Conservation (phyloP, 1,139 yeast species). For the Hemisphaericaspora xylanilytica region DNA sequence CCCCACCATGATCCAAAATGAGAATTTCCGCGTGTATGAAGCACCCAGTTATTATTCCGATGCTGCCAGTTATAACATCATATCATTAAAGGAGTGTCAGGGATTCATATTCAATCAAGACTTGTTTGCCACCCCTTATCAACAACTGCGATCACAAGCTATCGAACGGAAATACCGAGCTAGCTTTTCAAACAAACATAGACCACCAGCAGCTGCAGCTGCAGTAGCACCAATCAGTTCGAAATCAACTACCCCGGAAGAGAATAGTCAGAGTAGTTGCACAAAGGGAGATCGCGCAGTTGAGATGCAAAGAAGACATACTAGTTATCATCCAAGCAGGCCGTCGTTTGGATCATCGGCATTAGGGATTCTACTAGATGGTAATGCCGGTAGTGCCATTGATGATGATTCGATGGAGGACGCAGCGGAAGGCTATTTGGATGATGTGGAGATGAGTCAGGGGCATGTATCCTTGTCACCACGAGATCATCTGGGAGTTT, state of each 20-base stretch:
- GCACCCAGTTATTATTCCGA: constrained; percentile 29
- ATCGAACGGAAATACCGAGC: constrained; percentile 33
- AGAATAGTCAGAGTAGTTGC: neutral
- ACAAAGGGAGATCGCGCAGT: neutral
- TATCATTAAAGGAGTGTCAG: constrained; percentile 61
- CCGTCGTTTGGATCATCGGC: constrained; percentile 22
- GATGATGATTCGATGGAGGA: constrained; percentile 13
- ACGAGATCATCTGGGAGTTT: constrained; percentile 1
- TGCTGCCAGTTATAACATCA: constrained; percentile 34
- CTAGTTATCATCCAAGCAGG: constrained; percentile 30
- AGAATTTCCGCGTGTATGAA: constrained; percentile 59
- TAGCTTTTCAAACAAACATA: constrained; percentile 3
- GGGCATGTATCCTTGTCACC: neutral
- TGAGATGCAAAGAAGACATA: constrained; percentile 27
- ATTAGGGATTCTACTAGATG: constrained; percentile 1
- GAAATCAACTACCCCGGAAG: constrained; percentile 3
- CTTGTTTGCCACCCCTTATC: constrained; percentile 65
- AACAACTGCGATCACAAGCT: constrained; percentile 51
- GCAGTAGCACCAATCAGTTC: too few relatives aligned
- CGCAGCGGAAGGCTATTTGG: constrained; percentile 9
- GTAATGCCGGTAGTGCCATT: constrained; percentile 6
- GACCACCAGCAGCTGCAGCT: too few relatives aligned
- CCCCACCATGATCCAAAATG: constrained; percentile 59
- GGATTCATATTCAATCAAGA: constrained; percentile 77
- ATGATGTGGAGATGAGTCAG: constrained; percentile 5